These are phyloP conservation scores for Mucor circinelloides DNA, from an alignment of 371 early-diverging fungal genomes.

Conservation along the genomic window DNA sequence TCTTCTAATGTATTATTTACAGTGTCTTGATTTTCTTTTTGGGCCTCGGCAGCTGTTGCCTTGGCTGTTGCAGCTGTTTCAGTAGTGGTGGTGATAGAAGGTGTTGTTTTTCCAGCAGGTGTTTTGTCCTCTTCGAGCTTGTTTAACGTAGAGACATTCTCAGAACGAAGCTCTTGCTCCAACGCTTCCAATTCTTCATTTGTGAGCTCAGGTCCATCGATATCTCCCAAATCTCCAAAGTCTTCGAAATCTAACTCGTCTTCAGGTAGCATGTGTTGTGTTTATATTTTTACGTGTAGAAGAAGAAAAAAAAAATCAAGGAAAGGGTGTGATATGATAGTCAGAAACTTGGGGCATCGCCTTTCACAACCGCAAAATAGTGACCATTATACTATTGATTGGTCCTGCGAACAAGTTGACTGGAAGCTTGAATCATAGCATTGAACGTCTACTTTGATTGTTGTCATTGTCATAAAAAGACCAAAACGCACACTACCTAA, in stretches of 20 bases:
- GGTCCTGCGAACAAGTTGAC: too few relatives aligned
- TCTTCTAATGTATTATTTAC: neutral
- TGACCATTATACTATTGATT: too few relatives aligned
- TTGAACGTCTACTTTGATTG: too few relatives aligned
- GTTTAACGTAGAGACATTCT: neutral
- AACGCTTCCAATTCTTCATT: slow-evolving; percentile 19
- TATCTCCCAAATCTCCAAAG: slow-evolving; percentile 19
- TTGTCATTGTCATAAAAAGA: too few relatives aligned
- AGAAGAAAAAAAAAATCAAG: neutral
- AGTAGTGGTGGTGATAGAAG: neutral
- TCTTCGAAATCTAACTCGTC: slow-evolving; percentile 26
- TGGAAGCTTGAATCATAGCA: too few relatives aligned
- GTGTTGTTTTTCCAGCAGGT: neutral
- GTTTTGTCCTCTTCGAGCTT: neutral
- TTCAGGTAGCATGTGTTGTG: slow-evolving; percentile 14
- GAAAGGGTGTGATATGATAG: neutral
- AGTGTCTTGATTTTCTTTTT: neutral
- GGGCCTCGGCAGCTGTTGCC: neutral
- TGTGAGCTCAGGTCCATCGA: slow-evolving; percentile 9
- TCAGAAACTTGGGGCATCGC: neutral
- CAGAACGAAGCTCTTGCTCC: slow-evolving; percentile 7
- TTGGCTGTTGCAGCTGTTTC: neutral
- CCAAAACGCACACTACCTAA: too few relatives aligned
- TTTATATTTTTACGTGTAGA: neutral
- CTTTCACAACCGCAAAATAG: neutral